Base-by-base conservation (phyloP, 148 eudicot species). In the Amaranthus cruentus region DNA sequence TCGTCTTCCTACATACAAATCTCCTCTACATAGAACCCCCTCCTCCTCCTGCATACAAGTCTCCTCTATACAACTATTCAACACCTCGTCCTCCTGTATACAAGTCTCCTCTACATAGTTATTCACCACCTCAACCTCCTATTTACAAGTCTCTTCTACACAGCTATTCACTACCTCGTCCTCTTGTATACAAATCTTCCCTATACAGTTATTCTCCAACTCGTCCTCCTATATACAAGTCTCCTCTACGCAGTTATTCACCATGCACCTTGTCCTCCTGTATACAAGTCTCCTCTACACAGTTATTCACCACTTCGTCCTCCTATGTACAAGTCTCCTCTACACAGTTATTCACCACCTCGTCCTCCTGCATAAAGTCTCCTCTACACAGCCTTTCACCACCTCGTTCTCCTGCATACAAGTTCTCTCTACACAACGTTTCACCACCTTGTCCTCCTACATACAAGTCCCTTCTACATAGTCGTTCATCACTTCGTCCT, bases 121-220 rank as follows among this genome's bases (percentile, higher is more conserved):
- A 61, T 2, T 75, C 80, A 47, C 81, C 76, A 4, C 48, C 62
- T 4, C 38, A 0, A 0, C 50, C 6, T 15, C 65, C 47, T 38
- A 68, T 76, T 14, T 71, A 82, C 50, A 62, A 69, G 44, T 80
- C 73, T 3, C 78, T 79, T 11, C 71, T 78, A 50, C 57, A 12
- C 52, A 47, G 48, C 15, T 66, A 66, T 53, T 1, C 55, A 4
- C 48, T 53, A 9, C 54, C 69, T 3, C 54, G 38, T 9, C 55
- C 71, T 3, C 75, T 76, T 49, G 61, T 68, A 4, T 50, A 75
- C 51, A 56, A 57, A 64, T 47, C 67, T 46, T 73, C 79, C 21
- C 79, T 50, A 50, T 50, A 4, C 52, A 50, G 8, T 5, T 4
- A 50, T 50, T 4, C 52, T 7, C 52, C 52, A 50, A 5, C 8